A percentile compares a stretch with the other conserved stretches of the same genome.
These are phyloP conservation scores for Skeletonema menzelii DNA, from an alignment of 108 stramenopile genomes.

Conservation along the genomic window DNA sequence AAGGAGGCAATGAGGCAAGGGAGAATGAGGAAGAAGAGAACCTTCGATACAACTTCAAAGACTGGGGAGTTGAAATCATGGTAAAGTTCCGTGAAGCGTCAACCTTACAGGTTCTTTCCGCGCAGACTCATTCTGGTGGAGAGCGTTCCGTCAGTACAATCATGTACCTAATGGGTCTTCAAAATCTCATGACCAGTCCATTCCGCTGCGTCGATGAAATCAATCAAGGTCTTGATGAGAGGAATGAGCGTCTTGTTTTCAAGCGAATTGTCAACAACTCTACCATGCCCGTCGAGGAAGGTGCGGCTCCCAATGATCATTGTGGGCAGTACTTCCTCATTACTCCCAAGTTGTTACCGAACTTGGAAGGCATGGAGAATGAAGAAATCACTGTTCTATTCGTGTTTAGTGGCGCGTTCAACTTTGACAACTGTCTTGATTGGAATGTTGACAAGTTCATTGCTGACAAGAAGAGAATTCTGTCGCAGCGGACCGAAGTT, in stretches of 20 bases:
- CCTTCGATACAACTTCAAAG: slow-evolving; percentile 50
- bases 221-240: slow-evolving; percentile 98
- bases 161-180: slow-evolving; percentile 98
- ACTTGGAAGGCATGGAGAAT: slow-evolving; percentile 92
- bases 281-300: slow-evolving; percentile 42
- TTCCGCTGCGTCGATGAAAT: slow-evolving; percentile 99
- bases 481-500: slow-evolving; percentile 5
- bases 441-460: slow-evolving; percentile 55
- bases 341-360: slow-evolving; percentile 97
- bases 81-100: slow-evolving; percentile 86
- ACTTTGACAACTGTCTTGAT: slow-evolving; percentile 35
- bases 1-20: slow-evolving; percentile 45
- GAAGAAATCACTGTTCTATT: slow-evolving; percentile 88
- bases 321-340: slow-evolving; percentile 95
- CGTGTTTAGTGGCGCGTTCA: slow-evolving; percentile 87
- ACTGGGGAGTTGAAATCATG: slow-evolving; percentile 90
- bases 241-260: slow-evolving; percentile 94
- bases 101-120: slow-evolving; percentile 73
- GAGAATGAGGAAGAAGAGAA: slow-evolving; percentile 30
- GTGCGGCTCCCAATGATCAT: slow-evolving; percentile 50
- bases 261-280: slow-evolving; percentile 92
- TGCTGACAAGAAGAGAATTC: slow-evolving; percentile 25
- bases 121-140: slow-evolving; percentile 93
- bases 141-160: slow-evolving; percentile 95
- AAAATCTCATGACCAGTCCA: slow-evolving; percentile 88